Evolutionary conservation across 345 rosid species (phyloP), one percentile per base, ranked within the genome.

Genomic region (Citrus maxima): DNA sequence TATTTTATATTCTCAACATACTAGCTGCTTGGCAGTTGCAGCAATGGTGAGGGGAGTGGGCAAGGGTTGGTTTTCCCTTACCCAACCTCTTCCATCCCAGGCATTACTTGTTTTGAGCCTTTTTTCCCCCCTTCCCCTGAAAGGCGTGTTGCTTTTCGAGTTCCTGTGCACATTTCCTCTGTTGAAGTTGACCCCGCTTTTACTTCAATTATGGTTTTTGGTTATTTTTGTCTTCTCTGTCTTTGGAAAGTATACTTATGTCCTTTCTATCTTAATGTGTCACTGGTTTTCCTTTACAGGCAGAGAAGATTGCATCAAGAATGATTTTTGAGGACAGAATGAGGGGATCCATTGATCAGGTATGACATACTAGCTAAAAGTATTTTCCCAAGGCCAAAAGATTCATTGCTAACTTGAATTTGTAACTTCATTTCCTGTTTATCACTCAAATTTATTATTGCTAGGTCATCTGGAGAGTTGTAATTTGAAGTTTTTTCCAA

Each of bases 321-420:
- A 96, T 96, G 99, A 96, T 96, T 79, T 88, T 79, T 2, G 95
- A 96, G 83, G 99, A 96, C 79, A 89, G 95, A 86, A 96, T 95
- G 99, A 92, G 92, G 81, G 99, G 99, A 75, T 93, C 97, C 7
- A 95, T 95, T 68, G 99, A 95, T 84, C 99, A 94, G 99, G 98
- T 89, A 77, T 74, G 82, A 27, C 59, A 35, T 59, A 24, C 32
- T 42, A 28, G 51, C 56, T 38, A 34, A 30, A 42, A 30, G 25
- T 30, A 64, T 22, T 72, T 58, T 38, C 30, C 4, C 30, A 70
- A 28, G 49, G 6, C 54, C 22, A 70, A 70, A 28, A 9, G 61
- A 51, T 22, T 14, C 61, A 9, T 19, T 28, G 9, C 54, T 10
- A 22, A 51, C 2, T 2, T 28, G 38, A 70, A 49, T 30, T 21